phyloP scores from a whole-genome alignment of 331 rosid species.

The Spiraea crenata region DNA sequence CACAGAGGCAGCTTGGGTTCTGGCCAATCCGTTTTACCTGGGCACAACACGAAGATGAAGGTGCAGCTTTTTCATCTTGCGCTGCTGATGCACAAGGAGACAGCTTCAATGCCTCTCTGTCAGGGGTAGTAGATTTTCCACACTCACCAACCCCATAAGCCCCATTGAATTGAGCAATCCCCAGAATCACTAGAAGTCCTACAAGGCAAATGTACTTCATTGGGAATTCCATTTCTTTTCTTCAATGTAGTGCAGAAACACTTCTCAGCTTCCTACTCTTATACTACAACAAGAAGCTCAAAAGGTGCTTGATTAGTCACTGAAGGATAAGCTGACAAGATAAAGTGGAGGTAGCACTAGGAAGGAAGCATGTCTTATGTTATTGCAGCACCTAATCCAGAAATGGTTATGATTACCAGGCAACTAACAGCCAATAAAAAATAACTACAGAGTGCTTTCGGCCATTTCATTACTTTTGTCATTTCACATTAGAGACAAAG shows the following conservation, averaged over 20 bases:
- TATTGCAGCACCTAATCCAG: conserved; percentile 19
- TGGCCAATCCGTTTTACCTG: conserved; percentile 47
- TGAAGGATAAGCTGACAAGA: conserved; percentile 9
- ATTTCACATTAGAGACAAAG: too few relatives aligned
- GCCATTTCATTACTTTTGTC: not conserved
- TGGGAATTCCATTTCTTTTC: conserved; percentile 27
- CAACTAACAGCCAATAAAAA: conserved; percentile 19
- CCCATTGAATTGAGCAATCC: conserved; percentile 7
- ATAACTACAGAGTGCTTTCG: not conserved
- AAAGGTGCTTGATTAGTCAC: not conserved
- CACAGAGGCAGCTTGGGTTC: conserved; percentile 49
- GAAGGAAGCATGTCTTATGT: not conserved
- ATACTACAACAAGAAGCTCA: conserved; percentile 24
- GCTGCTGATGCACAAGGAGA: conserved; percentile 46
- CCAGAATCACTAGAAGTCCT: conserved; percentile 19
- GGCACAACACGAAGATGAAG: conserved; percentile 49
- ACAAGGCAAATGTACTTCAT: conserved; percentile 29
- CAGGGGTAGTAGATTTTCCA: conserved; percentile 42
- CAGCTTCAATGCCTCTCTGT: conserved; percentile 48
- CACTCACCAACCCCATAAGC: conserved; percentile 50
- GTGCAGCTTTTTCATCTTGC: conserved; percentile 28
- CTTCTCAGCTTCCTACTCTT: conserved; percentile 9
- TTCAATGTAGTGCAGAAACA: conserved; percentile 2
- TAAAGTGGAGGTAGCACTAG: conserved; percentile 37
- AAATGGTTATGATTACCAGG: conserved; percentile 14